Evolutionary conservation across 2,329 filamentous ascomycete genomes (phyloP).

Genomic region (Fusarium sp.): DNA sequence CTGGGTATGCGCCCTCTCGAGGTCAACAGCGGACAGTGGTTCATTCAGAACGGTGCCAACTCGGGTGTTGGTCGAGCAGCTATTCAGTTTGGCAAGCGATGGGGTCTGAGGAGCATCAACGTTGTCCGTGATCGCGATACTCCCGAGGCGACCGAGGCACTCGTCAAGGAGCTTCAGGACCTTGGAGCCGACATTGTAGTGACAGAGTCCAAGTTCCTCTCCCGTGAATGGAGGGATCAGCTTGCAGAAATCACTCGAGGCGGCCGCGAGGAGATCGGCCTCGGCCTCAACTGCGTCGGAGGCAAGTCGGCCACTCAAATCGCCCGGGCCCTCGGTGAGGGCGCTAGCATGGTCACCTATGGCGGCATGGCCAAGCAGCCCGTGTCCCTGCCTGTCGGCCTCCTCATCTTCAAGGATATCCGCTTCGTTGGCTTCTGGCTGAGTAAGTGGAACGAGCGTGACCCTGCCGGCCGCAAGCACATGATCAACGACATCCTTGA

Average conservation of each 20-base stretch:
- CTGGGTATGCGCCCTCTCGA: conserved; percentile 57
- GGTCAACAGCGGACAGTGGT: conserved; percentile 75
- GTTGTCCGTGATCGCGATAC: conserved; percentile 77
- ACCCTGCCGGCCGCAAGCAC: conserved; percentile 75
- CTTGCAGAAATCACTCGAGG: conserved; percentile 72
- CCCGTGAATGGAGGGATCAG: conserved; percentile 66
- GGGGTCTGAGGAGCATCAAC: conserved; percentile 92
- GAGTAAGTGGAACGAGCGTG: conserved; percentile 81
- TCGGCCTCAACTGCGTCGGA: conserved; percentile 93
- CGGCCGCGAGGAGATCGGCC: conserved; percentile 72
- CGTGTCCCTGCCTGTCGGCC: conserved; percentile 77
- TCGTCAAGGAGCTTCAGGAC: conserved; percentile 60
- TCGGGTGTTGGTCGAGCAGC: conserved; percentile 89
- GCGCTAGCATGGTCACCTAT: conserved; percentile 86
- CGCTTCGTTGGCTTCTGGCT: conserved; percentile 95
- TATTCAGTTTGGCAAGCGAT: conserved; percentile 84
- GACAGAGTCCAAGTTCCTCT: conserved; percentile 62
- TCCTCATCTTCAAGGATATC: conserved; percentile 93
- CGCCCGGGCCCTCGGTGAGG: conserved; percentile 73
- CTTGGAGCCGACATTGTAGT: conserved; percentile 66
- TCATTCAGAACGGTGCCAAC: conserved; percentile 97
- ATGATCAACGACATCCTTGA: conserved; percentile 87
- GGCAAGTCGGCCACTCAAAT: conserved; percentile 82
- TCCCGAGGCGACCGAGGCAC: conserved; percentile 67
- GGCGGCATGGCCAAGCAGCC: conserved; percentile 94